phyloP scores from a whole-genome alignment of 75 land plant species.

The Cryptomeria japonica region DNA sequence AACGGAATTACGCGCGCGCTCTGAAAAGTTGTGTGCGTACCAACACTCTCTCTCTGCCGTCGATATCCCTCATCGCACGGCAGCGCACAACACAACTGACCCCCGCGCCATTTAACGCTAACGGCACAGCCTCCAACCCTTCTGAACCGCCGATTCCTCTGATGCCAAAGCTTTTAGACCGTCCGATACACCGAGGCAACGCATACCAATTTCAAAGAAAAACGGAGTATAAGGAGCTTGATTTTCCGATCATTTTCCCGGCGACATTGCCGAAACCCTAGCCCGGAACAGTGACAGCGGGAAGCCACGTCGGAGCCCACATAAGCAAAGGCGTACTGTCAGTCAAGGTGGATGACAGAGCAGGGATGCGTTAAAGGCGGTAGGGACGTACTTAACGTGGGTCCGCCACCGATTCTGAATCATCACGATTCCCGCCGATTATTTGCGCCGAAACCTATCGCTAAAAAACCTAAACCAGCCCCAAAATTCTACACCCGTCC shows the following conservation, averaged over 20 bases:
- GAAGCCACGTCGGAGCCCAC: background rate
- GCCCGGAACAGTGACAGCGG: background rate
- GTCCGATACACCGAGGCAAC: constrained; percentile 1
- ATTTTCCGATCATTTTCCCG: background rate
- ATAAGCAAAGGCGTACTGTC: background rate
- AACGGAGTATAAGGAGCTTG: background rate
- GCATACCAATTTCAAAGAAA: background rate
- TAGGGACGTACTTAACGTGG: constrained; percentile 7
- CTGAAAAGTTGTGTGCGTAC: background rate
- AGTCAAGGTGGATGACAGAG: constrained; percentile 9
- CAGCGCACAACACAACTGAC: background rate
- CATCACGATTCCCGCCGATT: constrained; percentile 15
- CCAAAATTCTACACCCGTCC: background rate
- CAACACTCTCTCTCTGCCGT: background rate
- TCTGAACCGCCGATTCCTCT: background rate
- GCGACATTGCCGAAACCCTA: background rate
- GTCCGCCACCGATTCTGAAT: constrained; percentile 3
- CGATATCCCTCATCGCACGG: background rate
- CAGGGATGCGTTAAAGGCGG: constrained; percentile 3
- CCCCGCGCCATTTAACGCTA: constrained; percentile 3
- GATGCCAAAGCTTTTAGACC: background rate
- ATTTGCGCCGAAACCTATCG: constrained; percentile 10
- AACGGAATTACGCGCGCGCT: background rate
- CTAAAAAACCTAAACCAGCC: background rate
- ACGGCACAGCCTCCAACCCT: background rate